These are phyloP conservation scores for Panicum miliaceum DNA, from an alignment of 176 grass and related monocot species.

Conservation along the genomic window DNA sequence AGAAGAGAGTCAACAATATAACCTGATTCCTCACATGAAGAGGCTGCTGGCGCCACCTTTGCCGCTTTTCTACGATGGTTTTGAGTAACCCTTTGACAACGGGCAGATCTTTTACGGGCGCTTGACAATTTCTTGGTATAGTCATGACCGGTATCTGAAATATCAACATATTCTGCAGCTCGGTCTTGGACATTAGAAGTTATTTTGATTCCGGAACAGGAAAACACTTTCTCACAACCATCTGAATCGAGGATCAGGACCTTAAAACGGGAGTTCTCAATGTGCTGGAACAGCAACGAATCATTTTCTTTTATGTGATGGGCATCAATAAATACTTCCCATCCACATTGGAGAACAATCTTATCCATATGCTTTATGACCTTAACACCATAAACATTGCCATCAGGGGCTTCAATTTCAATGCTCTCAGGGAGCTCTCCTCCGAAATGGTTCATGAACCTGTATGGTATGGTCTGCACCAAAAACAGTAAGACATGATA, in stretches of 20 bases:
- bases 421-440: constrained; percentile 35
- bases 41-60: background rate
- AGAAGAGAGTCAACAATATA: background rate
- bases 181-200: background rate
- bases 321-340: constrained; percentile 44
- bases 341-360: constrained; percentile 44
- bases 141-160: background rate
- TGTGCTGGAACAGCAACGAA: constrained; percentile 43
- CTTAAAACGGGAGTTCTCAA: constrained; percentile 33
- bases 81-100: background rate
- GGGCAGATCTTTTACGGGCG: background rate
- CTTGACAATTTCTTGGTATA: background rate
- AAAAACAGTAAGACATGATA: background rate
- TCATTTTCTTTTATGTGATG: constrained; percentile 50
- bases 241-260: constrained; percentile 46
- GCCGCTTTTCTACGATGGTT: background rate
- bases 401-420: constrained; percentile 40
- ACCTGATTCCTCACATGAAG: constrained; percentile 42
- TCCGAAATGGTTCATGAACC: constrained; percentile 43
- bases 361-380: background rate
- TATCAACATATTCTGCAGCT: background rate
- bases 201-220: constrained; percentile 24
- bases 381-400: constrained; percentile 41
- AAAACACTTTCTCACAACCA: constrained; percentile 33
- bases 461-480: constrained; percentile 50